Conservation (phyloP, 1,139 yeast species). For the Saccharomycopsis crataegensis region DNA sequence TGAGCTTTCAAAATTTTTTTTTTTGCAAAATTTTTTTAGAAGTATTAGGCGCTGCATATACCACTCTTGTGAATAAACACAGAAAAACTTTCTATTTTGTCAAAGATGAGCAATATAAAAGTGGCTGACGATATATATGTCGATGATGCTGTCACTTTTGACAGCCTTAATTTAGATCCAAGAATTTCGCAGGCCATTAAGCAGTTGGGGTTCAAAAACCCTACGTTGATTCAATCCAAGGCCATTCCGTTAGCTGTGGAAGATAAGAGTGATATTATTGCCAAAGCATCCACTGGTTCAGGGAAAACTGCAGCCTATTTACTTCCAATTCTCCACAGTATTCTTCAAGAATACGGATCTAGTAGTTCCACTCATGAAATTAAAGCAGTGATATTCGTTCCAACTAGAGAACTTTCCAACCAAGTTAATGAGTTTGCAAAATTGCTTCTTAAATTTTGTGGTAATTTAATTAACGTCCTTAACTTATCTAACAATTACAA, state of each 20-base stretch:
- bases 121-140: constrained; percentile 60
- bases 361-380: constrained; percentile 24
- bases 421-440: constrained; percentile 73
- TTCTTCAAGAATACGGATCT: constrained; percentile 35
- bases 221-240: constrained; percentile 83
- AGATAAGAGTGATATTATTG: constrained; percentile 79
- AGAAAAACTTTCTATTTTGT: no score
- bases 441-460: constrained; percentile 63
- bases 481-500: constrained; percentile 66
- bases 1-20: no score
- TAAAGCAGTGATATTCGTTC: constrained; percentile 64
- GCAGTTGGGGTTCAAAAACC: constrained; percentile 72
- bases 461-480: constrained; percentile 54
- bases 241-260: constrained; percentile 90
- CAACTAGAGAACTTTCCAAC: constrained; percentile 77
- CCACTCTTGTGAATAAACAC: no score
- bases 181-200: constrained; percentile 79
- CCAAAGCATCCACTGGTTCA: constrained; percentile 84
- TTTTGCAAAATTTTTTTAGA: no score
- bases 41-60: no score
- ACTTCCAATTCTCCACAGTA: constrained; percentile 67
- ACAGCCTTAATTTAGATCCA: constrained; percentile 66
- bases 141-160: constrained; percentile 68
- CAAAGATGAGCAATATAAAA: constrained; percentile 2
- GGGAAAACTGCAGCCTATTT: constrained; percentile 86